phyloP scores from a whole-genome alignment of 768 basidiomycete species.

The Rhizopogon rudus region DNA sequence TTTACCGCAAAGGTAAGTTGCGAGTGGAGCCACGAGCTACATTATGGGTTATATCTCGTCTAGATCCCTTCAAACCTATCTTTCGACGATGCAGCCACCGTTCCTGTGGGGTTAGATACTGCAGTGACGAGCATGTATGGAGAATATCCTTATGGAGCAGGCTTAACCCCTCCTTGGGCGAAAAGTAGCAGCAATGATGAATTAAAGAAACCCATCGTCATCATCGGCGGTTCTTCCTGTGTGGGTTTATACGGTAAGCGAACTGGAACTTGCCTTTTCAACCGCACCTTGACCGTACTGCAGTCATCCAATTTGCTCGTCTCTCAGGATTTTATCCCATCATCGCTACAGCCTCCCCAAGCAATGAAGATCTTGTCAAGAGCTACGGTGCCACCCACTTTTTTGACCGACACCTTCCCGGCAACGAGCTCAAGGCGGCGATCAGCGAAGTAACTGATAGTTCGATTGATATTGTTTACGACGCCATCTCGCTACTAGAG shows the following conservation, averaged over 20 bases:
- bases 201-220: constrained; percentile 37
- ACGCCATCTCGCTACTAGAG: constrained; percentile 26
- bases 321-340: constrained; percentile 37
- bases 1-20: constrained; percentile 32
- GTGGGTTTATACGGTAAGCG: constrained; percentile 42
- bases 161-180: constrained; percentile 32
- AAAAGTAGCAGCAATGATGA: constrained; percentile 31
- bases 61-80: constrained; percentile 40
- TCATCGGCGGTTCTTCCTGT: constrained; percentile 43
- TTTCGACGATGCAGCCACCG: constrained; percentile 40
- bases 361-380: constrained; percentile 26
- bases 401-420: constrained; percentile 26
- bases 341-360: constrained; percentile 32
- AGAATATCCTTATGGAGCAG: constrained; percentile 28
- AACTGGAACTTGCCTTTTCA: constrained; percentile 3
- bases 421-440: constrained; percentile 12
- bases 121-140: constrained; percentile 45
- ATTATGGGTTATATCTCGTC: no score
- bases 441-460: constrained; percentile 23
- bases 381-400: constrained; percentile 37
- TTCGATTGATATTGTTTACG: constrained; percentile 21
- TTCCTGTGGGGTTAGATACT: constrained; percentile 43
- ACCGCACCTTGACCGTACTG: neutral
- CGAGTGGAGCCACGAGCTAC: neutral
- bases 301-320: constrained; percentile 36